Percentiles rank a stretch among this genome's conserved stretches.
phyloP scores from a whole-genome alignment of 768 basidiomycete species.

The Leccinum imitatum region DNA sequence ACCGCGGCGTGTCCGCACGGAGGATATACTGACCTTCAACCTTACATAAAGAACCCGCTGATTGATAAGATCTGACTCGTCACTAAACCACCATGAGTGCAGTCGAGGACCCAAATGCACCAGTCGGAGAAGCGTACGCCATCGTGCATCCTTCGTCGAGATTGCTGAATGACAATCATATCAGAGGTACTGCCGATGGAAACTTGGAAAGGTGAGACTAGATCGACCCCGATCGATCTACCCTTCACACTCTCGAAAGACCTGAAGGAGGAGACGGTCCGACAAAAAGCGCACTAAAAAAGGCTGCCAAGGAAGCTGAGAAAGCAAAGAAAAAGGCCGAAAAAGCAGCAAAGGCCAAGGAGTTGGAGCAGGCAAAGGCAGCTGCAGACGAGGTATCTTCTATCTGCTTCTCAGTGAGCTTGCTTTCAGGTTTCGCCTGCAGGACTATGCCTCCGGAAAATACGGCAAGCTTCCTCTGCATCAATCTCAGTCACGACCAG shows the following conservation, averaged over 20 bases:
- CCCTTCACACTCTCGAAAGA: conserved; percentile 15
- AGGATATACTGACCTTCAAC: conserved; percentile 18
- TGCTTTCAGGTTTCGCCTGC: conserved; percentile 9
- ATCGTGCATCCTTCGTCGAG: neutral
- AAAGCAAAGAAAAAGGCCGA: conserved; percentile 89
- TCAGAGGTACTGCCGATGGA: conserved; percentile 13
- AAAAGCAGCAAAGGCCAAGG: conserved; percentile 76
- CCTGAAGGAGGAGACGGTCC: conserved; percentile 46
- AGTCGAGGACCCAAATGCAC: neutral
- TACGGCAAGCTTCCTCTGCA: conserved; percentile 90
- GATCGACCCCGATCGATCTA: neutral
- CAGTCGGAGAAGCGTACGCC: conserved; percentile 8
- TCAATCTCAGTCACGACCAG: conserved; percentile 81
- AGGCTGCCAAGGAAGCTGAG: conserved; percentile 85
- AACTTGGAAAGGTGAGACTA: conserved; percentile 13
- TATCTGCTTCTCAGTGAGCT: conserved; percentile 35
- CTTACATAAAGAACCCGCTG: conserved; percentile 12
- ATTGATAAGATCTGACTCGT: conserved; percentile 24
- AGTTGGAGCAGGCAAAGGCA: conserved; percentile 69
- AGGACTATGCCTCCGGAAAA: conserved; percentile 77
- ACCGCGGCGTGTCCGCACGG: no score
- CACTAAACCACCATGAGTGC: conserved; percentile 18
- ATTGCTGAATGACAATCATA: neutral
- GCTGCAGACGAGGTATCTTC: conserved; percentile 51
- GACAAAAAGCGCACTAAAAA: conserved; percentile 89